phyloP scores from a whole-genome alignment of 2,329 filamentous ascomycete genomes.

The Talaromyces islandicus region DNA sequence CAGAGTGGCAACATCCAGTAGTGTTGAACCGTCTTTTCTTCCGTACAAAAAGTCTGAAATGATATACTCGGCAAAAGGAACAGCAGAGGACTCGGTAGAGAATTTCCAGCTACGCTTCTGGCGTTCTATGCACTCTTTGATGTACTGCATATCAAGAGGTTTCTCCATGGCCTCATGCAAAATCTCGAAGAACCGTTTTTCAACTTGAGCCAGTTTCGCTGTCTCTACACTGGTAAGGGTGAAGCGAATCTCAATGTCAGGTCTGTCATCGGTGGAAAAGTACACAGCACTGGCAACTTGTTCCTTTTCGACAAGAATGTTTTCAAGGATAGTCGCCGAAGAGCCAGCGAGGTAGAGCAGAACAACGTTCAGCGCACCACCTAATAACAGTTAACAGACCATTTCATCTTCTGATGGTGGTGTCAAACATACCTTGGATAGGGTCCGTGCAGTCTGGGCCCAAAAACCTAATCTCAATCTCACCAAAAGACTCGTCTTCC shows the following conservation, averaged over 20 bases:
- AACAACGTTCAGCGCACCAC: slow-evolving; percentile 70
- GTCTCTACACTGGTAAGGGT: slow-evolving; percentile 82
- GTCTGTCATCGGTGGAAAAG: slow-evolving; percentile 71
- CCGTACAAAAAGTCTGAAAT: slow-evolving; percentile 93
- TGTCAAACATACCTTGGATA: slow-evolving; percentile 43
- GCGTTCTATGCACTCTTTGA: slow-evolving; percentile 78
- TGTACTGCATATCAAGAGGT: slow-evolving; percentile 81
- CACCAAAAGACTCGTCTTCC: slow-evolving; percentile 89
- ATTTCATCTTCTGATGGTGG: background rate
- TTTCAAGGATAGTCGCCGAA: slow-evolving; percentile 86
- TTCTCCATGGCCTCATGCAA: slow-evolving; percentile 71
- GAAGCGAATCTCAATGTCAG: slow-evolving; percentile 78
- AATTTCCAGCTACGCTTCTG: slow-evolving; percentile 78
- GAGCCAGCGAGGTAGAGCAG: slow-evolving; percentile 87
- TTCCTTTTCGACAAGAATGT: slow-evolving; percentile 86
- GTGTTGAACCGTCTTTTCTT: slow-evolving; percentile 70
- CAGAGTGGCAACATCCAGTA: slow-evolving; percentile 52
- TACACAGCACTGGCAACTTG: slow-evolving; percentile 82
- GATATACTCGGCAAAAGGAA: slow-evolving; percentile 76
- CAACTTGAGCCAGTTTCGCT: slow-evolving; percentile 73
- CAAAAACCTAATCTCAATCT: slow-evolving; percentile 79
- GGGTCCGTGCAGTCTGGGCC: slow-evolving; percentile 74
- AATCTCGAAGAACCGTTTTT: slow-evolving; percentile 78
- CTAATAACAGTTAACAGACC: slow-evolving; percentile 21
- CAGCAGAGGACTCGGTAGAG: slow-evolving; percentile 71